These are phyloP conservation scores for Fusarium sp. DNA, from an alignment of 2,329 filamentous ascomycete species.

Conservation along the genomic window DNA sequence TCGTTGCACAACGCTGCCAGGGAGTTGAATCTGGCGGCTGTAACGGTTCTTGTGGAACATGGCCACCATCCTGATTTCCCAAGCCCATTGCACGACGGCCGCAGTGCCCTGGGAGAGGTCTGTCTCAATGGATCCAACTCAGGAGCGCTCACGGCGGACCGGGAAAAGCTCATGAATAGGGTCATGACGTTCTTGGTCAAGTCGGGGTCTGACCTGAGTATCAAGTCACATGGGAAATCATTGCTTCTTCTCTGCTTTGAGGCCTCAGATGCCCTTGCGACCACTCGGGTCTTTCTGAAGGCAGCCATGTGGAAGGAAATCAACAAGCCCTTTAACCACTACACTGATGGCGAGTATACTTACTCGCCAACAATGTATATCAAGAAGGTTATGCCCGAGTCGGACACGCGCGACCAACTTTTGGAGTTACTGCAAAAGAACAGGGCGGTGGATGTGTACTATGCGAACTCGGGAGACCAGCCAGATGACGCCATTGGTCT, in stretches of 20 bases:
- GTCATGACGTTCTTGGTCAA: slow-evolving; percentile 65
- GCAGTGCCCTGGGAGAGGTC: slow-evolving; percentile 69
- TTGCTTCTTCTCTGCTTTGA: slow-evolving; percentile 67
- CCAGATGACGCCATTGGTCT: slow-evolving; percentile 62
- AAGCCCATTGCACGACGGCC: slow-evolving; percentile 66
- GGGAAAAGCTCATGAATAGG: slow-evolving; percentile 63
- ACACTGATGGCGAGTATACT: slow-evolving; percentile 59
- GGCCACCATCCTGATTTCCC: slow-evolving; percentile 71
- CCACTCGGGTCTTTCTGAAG: slow-evolving; percentile 66
- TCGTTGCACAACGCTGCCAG: slow-evolving; percentile 71
- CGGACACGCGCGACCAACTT: slow-evolving; percentile 53
- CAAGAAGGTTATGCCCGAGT: slow-evolving; percentile 53
- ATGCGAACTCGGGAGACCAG: slow-evolving; percentile 61
- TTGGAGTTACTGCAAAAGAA: slow-evolving; percentile 60
- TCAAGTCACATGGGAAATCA: slow-evolving; percentile 65
- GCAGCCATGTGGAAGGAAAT: slow-evolving; percentile 70
- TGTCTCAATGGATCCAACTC: slow-evolving; percentile 63
- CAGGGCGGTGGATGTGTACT: slow-evolving; percentile 62
- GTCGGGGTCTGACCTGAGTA: slow-evolving; percentile 62
- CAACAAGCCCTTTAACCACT: slow-evolving; percentile 66
- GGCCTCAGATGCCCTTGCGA: slow-evolving; percentile 60
- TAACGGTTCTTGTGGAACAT: slow-evolving; percentile 63
- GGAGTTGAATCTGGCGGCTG: slow-evolving; percentile 63
- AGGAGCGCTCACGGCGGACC: slow-evolving; percentile 54
- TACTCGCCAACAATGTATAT: slow-evolving; percentile 73